A percentile compares a stretch with the other conserved stretches of the same genome.
phyloP scores from a whole-genome alignment of 129 eudicot genomes.

The Dittrichia graveolens region DNA sequence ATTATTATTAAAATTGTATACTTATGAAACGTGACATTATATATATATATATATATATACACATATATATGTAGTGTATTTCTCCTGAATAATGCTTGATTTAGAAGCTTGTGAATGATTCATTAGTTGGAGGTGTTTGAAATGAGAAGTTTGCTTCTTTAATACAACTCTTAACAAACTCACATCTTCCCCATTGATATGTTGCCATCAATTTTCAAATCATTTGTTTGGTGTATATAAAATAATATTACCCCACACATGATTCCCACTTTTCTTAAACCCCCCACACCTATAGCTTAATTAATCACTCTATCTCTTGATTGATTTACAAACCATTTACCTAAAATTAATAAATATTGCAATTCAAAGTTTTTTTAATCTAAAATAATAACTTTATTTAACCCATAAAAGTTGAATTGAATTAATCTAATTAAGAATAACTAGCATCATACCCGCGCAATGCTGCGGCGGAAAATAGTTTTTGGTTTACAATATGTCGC shows the following conservation, averaged over 20 bases:
- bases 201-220: conserved; percentile 43
- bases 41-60: no score
- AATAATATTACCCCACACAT: conserved; percentile 36
- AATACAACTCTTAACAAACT: conserved; percentile 57
- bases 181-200: conserved; percentile 34
- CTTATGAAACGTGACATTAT: conserved; percentile 21
- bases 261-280: conserved; percentile 31
- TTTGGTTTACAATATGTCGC: no score
- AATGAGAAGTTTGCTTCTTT: conserved; percentile 50
- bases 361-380: no score
- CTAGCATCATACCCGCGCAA: no score
- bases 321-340: background rate
- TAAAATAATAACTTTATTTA: no score
- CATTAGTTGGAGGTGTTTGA: conserved; percentile 46
- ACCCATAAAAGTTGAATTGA: no score
- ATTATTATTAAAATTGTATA: conserved; percentile 4
- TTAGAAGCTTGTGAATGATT: conserved; percentile 44
- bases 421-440: no score
- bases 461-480: no score
- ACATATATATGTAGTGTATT: no score
- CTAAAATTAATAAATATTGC: background rate
- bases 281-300: conserved; percentile 20
- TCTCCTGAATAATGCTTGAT: conserved; percentile 29
- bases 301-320: conserved; percentile 9
- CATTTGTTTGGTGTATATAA: conserved; percentile 40